These are phyloP conservation scores for Rhizophagus sp. DNA, from an alignment of 192 early-diverging fungal species.

Conservation along the genomic window DNA sequence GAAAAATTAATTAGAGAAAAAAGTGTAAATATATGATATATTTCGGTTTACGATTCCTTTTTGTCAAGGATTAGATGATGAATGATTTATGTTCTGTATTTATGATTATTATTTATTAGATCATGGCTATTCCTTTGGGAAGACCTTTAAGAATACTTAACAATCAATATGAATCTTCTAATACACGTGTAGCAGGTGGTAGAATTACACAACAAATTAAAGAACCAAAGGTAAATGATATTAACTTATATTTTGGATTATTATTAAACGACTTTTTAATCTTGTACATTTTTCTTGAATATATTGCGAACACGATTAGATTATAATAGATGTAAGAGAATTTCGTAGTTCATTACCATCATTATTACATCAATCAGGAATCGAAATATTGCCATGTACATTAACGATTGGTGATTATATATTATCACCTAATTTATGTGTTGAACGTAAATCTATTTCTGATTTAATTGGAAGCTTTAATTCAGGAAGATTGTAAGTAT, in stretches of 20 bases:
- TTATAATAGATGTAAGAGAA: conserved; percentile 92
- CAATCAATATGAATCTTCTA: conserved; percentile 33
- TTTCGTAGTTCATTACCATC: conserved; percentile 90
- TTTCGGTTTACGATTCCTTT: neutral
- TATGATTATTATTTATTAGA: conserved; percentile 39
- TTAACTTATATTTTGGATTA: neutral
- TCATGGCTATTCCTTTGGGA: conserved; percentile 78
- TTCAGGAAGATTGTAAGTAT: conserved; percentile 75
- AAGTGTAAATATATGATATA: conserved; percentile 50
- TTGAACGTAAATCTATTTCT: conserved; percentile 90
- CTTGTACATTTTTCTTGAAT: neutral
- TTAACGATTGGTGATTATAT: conserved; percentile 94
- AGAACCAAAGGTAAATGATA: conserved; percentile 18
- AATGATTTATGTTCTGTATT: neutral
- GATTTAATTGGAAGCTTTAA: conserved; percentile 86
- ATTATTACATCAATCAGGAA: conserved; percentile 75
- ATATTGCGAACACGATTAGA: conserved; percentile 21
- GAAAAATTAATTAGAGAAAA: conserved; percentile 90
- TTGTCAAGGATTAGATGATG: neutral
- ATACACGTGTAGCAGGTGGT: conserved; percentile 72
- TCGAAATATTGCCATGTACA: conserved; percentile 79
- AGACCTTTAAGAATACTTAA: conserved; percentile 24
- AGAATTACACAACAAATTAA: conserved; percentile 7
- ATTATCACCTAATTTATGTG: conserved; percentile 78
- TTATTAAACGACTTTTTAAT: neutral